Evolutionary conservation across 1,284 basidiomycete genomes (phyloP).

Genomic region (Ganoderma sinense): DNA sequence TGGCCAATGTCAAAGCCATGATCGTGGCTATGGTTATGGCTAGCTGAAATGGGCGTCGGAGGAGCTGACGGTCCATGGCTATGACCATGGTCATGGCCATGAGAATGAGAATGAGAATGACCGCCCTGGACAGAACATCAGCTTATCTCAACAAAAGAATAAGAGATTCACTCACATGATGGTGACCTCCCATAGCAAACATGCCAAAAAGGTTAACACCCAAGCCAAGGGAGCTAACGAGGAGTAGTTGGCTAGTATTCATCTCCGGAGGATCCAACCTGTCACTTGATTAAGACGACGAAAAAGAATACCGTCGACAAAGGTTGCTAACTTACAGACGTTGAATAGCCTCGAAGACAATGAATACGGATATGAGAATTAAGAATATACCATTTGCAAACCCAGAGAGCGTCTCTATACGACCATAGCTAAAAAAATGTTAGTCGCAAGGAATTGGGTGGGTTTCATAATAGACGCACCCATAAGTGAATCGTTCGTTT

Average conservation of each 20-base stretch:
- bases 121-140: slow-evolving; percentile 50
- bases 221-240: slow-evolving; percentile 90
- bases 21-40: slow-evolving; percentile 16
- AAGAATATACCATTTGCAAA: slow-evolving; percentile 99
- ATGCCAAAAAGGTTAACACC: slow-evolving; percentile 98
- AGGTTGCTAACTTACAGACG: slow-evolving; percentile 71
- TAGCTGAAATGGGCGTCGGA: slow-evolving; percentile 24
- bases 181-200: slow-evolving; percentile 97
- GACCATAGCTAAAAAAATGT: slow-evolving; percentile 72
- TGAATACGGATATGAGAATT: slow-evolving; percentile 96
- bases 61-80: slow-evolving; percentile 37
- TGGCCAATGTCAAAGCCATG: slow-evolving; percentile 10
- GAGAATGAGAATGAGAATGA: slow-evolving; percentile 54
- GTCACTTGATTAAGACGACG: slow-evolving; percentile 7
- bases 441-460: not conserved
- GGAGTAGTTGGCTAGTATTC: slow-evolving; percentile 93
- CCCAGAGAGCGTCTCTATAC: slow-evolving; percentile 99
- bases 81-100: slow-evolving; percentile 47
- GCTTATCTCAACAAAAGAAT: not conserved
- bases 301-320: not conserved
- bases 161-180: slow-evolving; percentile 64
- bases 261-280: slow-evolving; percentile 97
- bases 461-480: slow-evolving; percentile 55
- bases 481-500: slow-evolving; percentile 95
- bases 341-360: slow-evolving; percentile 98